Evolutionary conservation across 2,329 filamentous ascomycete genomes (phyloP).

Genomic region (Calonectria pteridis): DNA sequence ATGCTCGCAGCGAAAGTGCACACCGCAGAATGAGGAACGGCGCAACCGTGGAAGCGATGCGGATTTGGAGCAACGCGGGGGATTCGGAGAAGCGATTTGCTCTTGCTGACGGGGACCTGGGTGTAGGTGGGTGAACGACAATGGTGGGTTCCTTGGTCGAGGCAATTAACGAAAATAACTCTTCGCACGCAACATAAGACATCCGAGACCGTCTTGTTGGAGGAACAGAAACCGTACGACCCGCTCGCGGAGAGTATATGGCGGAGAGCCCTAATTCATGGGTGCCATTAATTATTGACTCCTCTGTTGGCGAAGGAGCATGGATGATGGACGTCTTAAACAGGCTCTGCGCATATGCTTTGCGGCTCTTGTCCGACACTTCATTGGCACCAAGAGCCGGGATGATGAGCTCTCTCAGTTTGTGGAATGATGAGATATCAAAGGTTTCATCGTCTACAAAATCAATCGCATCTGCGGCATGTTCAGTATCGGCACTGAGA

Average conservation of each 20-base stretch:
- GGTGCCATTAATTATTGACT: slow-evolving; percentile 62
- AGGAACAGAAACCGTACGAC: slow-evolving; percentile 77
- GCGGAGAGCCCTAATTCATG: slow-evolving; percentile 64
- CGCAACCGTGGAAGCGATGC: slow-evolving; percentile 80
- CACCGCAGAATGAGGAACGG: slow-evolving; percentile 87
- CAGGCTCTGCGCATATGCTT: slow-evolving; percentile 78
- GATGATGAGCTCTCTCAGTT: slow-evolving; percentile 78
- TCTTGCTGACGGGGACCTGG: slow-evolving; percentile 52
- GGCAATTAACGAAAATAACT: slow-evolving; percentile 78
- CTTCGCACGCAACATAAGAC: slow-evolving; percentile 83
- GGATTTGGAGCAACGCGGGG: slow-evolving; percentile 57
- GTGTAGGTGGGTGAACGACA: slow-evolving; percentile 59
- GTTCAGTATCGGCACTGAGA: slow-evolving; percentile 71
- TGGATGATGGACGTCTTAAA: slow-evolving; percentile 89
- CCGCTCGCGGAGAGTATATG: slow-evolving; percentile 75
- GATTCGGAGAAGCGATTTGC: slow-evolving; percentile 30
- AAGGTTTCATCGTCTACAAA: slow-evolving; percentile 81
- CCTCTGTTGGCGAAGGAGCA: slow-evolving; percentile 67
- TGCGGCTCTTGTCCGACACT: slow-evolving; percentile 76
- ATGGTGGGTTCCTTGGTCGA: slow-evolving; percentile 52
- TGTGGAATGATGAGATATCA: slow-evolving; percentile 81
- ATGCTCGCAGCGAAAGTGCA: slow-evolving; percentile 83
- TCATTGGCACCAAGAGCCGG: slow-evolving; percentile 75
- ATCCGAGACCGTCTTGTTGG: slow-evolving; percentile 78
- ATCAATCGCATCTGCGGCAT: slow-evolving; percentile 57